These are phyloP conservation scores for Linanthus parryae DNA, from an alignment of 148 eudicot genomes.

Conservation along the genomic window DNA sequence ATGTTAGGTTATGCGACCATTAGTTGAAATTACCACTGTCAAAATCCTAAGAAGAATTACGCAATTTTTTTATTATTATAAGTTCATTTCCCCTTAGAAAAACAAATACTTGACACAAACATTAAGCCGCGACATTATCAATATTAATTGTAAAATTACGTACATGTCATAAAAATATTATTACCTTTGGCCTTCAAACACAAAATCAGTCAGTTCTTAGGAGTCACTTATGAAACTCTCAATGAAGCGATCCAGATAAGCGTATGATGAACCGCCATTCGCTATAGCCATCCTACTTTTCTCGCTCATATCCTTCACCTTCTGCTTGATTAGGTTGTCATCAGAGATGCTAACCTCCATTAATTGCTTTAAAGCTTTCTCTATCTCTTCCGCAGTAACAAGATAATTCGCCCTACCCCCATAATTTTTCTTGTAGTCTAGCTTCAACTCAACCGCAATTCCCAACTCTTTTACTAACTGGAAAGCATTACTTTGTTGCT, in stretches of 20 bases:
- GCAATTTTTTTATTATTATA: too few species aligned
- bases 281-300: constrained; percentile 18
- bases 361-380: constrained; percentile 16
- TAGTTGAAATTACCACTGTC: too few species aligned
- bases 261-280: constrained; percentile 24
- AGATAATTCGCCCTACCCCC: too few species aligned
- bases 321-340: constrained; percentile 12
- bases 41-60: too few species aligned
- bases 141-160: too few species aligned
- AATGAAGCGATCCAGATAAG: constrained; percentile 15
- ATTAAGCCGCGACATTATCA: too few species aligned
- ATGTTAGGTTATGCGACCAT: too few species aligned
- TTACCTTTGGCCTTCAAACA: too few species aligned
- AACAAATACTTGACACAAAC: too few species aligned
- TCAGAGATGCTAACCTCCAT: constrained; percentile 13
- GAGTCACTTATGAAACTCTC: constrained; percentile 3
- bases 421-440: constrained; percentile 15
- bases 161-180: too few species aligned
- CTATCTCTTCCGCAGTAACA: constrained; percentile 23
- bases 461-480: constrained; percentile 20
- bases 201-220: too few species aligned
- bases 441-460: constrained; percentile 22
- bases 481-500: constrained; percentile 31
- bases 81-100: too few species aligned
- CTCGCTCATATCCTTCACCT: constrained; percentile 11